Percentiles rank a stretch among this genome's conserved stretches.
Evolutionary conservation across 2,329 filamentous ascomycete genomes (phyloP).

Genomic region (Fusarium pseudocircinatum): DNA sequence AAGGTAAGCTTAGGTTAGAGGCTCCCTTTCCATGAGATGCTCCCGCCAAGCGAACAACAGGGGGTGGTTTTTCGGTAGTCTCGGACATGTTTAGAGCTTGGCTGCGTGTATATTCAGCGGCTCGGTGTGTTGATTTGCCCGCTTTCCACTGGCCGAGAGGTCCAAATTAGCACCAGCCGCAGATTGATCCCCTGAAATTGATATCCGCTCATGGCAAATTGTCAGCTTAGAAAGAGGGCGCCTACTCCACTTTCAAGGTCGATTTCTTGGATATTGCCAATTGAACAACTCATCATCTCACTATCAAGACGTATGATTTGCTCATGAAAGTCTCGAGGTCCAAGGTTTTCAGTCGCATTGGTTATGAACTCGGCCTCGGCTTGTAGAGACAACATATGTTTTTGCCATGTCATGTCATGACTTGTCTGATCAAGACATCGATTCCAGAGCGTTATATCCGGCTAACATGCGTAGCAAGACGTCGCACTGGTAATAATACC

Average conservation of each 20-base stretch:
- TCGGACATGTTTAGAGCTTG: conserved; percentile 35
- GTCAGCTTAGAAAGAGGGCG: conserved; percentile 34
- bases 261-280: conserved; percentile 33
- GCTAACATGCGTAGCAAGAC: neutral
- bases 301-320: conserved; percentile 36
- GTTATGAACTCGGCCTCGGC: neutral
- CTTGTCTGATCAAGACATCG: neutral
- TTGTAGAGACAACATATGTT: neutral
- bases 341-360: neutral
- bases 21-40: conserved; percentile 33
- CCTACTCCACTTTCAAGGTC: conserved; percentile 36
- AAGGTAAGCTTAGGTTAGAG: conserved; percentile 14
- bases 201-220: conserved; percentile 38
- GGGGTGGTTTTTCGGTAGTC: conserved; percentile 37
- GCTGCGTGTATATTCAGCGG: conserved; percentile 9
- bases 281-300: conserved; percentile 14
- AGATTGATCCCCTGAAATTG: conserved; percentile 26
- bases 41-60: conserved; percentile 38
- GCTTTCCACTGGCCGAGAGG: neutral
- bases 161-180: conserved; percentile 21
- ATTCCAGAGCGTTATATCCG: neutral
- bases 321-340: conserved; percentile 16
- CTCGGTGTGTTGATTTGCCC: conserved; percentile 11
- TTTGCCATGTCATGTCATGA: conserved; percentile 4
- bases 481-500: conserved; percentile 1